Base-by-base conservation (phyloP, 1,284 basidiomycete genomes). In the Ceratobasidium sp. region DNA sequence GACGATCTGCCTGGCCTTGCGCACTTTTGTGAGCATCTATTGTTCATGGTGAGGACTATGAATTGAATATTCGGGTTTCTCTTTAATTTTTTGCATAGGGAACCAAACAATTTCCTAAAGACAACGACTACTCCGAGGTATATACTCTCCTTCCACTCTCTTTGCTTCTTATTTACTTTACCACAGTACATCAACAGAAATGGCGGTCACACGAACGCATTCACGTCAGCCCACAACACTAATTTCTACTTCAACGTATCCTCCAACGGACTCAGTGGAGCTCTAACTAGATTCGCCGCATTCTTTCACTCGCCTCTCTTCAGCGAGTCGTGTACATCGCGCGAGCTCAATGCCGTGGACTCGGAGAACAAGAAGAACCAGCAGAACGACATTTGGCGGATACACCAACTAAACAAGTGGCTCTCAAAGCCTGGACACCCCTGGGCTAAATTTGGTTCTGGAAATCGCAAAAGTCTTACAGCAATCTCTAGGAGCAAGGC, bases 281-380 rank as follows among this genome's bases (percentile, higher is more conserved):
- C 96, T 0, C 84, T 99, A 8, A 87, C 93, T 74, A 90, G 96
- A 32, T 99, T 99, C 78, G 85, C 96, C 0, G 90, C 89, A 1
- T 99, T 99, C 83, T 99, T 99, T 81, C 90, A 93, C 74, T 91
- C 89, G 43, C 97, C 97, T 0, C 85, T 97, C 60, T 99, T 99
- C 77, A 82, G 92, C 12, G 87, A 91, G 0, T 93, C 92, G 17
- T 96, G 96, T 78, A 96, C 96, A 0, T 87, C 91, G 64, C 87
- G 97, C 53, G 97, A 99, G 80, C 87, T 98, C 73, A 95, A 96
- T 74, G 97, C 97, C 0, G 97, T 99, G 40, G 92, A 99, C 77
- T 98, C 95, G 0, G 97, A 99, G 78, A 92, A 99, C 84, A 95
- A 94, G 83, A 99, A 99, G 83, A 99, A 99, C 77, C 85, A 94